phyloP scores from a whole-genome alignment of 2,329 filamentous ascomycete genomes.

The Fusarium dimerum region DNA sequence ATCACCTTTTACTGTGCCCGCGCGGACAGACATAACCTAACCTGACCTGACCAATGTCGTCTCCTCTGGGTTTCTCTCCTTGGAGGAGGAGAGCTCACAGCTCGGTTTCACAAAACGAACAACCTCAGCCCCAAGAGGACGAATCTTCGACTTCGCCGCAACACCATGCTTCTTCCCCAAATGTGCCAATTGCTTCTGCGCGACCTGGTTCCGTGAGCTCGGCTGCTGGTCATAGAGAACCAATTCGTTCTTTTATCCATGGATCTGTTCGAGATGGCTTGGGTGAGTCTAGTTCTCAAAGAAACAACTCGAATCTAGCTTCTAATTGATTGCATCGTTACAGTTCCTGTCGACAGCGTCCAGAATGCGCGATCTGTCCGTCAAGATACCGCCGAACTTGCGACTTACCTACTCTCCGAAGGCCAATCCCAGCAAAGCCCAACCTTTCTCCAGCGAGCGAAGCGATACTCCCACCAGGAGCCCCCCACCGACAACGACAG shows the following conservation, averaged over 20 bases:
- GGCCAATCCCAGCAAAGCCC: conserved; percentile 47
- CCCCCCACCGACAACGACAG: conserved; percentile 21
- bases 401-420: conserved; percentile 76
- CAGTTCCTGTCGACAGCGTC: conserved; percentile 64
- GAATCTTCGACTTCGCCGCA: conserved; percentile 30
- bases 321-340: conserved; percentile 2
- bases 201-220: conserved; percentile 44
- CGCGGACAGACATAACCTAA: neutral
- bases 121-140: conserved; percentile 23
- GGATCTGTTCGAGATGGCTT: conserved; percentile 61
- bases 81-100: conserved; percentile 48
- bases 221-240: conserved; percentile 54
- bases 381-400: conserved; percentile 84
- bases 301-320: neutral
- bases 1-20: conserved; percentile 3
- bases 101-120: conserved; percentile 34
- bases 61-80: conserved; percentile 48
- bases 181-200: conserved; percentile 21
- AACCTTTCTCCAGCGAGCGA: conserved; percentile 46
- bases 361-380: conserved; percentile 79
- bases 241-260: conserved; percentile 72
- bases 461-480: conserved; percentile 32
- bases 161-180: conserved; percentile 13
- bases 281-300: conserved; percentile 43
- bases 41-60: conserved; percentile 42